Evolutionary conservation across 1,284 basidiomycete species (phyloP).

Genomic region (Sphagnurus paluster): DNA sequence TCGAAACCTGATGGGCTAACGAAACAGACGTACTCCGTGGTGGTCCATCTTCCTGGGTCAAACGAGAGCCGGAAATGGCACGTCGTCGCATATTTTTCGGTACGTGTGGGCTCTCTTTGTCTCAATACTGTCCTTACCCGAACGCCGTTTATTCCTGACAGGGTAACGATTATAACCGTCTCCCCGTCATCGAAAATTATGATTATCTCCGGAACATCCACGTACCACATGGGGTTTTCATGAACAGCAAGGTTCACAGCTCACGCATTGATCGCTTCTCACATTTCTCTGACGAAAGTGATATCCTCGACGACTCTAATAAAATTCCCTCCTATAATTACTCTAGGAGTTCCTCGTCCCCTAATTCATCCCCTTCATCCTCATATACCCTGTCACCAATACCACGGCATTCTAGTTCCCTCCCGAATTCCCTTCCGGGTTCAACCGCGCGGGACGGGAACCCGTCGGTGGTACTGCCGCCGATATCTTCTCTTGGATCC

Average conservation of each 20-base stretch:
- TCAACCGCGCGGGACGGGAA: constrained; percentile 11
- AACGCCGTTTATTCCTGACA: constrained; percentile 27
- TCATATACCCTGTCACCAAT: constrained; percentile 30
- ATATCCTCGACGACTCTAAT: constrained; percentile 31
- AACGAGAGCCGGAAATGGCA: constrained; percentile 70
- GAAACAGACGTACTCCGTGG: constrained; percentile 78
- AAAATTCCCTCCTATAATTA: constrained; percentile 14
- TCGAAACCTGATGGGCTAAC: constrained; percentile 74
- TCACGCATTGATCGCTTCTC: constrained; percentile 43
- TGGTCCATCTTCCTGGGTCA: constrained; percentile 59
- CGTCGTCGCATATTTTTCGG: constrained; percentile 77
- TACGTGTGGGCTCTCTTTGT: constrained; percentile 31
- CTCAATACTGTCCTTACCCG: constrained; percentile 10
- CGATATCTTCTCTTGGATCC: constrained; percentile 24
- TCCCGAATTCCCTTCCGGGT: constrained; percentile 21
- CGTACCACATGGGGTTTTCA: constrained; percentile 63
- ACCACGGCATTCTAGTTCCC: constrained; percentile 24
- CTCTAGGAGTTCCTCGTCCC: constrained; percentile 11
- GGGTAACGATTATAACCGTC: constrained; percentile 64
- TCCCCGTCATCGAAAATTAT: constrained; percentile 69
- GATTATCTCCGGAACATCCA: constrained; percentile 64
- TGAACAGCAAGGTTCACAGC: constrained; percentile 60
- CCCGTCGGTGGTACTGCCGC: constrained; percentile 24
- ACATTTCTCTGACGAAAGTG: constrained; percentile 35
- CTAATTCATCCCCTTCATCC: constrained; percentile 34